These are phyloP conservation scores for Apiospora sp. DNA, from an alignment of 2,329 filamentous ascomycete genomes.

Conservation along the genomic window DNA sequence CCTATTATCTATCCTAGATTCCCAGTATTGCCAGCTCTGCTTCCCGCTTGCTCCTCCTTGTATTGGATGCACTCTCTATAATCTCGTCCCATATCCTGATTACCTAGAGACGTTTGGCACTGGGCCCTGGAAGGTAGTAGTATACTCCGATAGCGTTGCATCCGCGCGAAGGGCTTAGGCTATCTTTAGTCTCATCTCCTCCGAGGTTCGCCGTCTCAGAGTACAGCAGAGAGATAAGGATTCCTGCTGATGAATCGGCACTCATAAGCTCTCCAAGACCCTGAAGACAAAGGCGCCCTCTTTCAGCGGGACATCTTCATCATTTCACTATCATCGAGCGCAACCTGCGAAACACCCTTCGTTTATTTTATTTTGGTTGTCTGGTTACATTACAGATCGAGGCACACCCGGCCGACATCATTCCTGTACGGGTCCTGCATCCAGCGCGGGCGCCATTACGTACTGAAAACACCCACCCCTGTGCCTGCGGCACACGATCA, in stretches of 20 bases:
- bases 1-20: neutral
- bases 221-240: conserved; percentile 20
- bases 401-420: conserved; percentile 18
- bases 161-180: neutral
- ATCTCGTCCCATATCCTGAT: neutral
- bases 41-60: neutral
- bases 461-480: conserved; percentile 7
- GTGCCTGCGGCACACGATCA: conserved; percentile 16
- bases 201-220: conserved; percentile 15
- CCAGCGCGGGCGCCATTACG: conserved; percentile 19
- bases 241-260: conserved; percentile 7
- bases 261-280: neutral
- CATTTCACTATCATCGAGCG: neutral
- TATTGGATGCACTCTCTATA: neutral
- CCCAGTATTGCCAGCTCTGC: neutral
- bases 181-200: conserved; percentile 13
- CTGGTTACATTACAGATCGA: conserved; percentile 23
- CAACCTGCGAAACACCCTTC: neutral
- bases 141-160: conserved; percentile 12
- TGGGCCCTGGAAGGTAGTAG: neutral
- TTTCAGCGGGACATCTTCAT: neutral
- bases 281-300: neutral
- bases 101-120: neutral
- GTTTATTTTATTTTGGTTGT: neutral
- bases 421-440: conserved; percentile 22